Evolutionary conservation across 495 filamentous ascomycete genomes (phyloP), one percentile per base, ranked within the genome.

Genomic region (Neurospora tetraspora): DNA sequence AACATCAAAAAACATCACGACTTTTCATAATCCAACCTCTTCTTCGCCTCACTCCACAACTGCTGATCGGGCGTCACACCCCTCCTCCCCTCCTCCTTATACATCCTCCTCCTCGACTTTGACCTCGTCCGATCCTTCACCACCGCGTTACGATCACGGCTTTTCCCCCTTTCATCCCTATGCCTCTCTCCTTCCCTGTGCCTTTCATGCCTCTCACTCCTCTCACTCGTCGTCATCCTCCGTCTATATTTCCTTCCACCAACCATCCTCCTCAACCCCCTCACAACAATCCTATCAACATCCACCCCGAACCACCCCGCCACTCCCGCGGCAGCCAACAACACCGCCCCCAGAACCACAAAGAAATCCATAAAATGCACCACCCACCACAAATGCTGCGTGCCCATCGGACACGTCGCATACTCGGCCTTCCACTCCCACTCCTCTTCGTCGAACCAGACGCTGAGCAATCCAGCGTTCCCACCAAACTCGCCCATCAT

Each of bases 401-500:
- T 88, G 6, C 94, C 96, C 68, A 95, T 81, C 14, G 86, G 82
- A 78, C 96, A 98, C 39, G 88, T 91, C 9, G 82, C 84, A 77
- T 94, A 94, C 72, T 93, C 93, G 70, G 92, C 92, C 75, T 85
- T 85, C 96, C 96, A 99, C 75, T 92, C 90, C 82, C 86, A 88
- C 16, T 76, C 76, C 6, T 85, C 82, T 45, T 86, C 77, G 80
- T 98, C 92, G 78, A 94, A 98, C 96, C 96, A 99, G 3, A 91
- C 84, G 47, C 90, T 94, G 53, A 99, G 79, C 38, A 99, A 83
- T 0, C 93, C 96, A 0, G 93, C 94, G 79, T 97, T 94, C 5
- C 96, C 96, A 23, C 89, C 90, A 77, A 89, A 98, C 36, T 92
- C 92, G 34, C 95, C 96, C 96, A 99, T 99, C 96, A 99, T 98